These are phyloP conservation scores for Ascoidea rubescens DNA, from an alignment of 805 yeast genomes.

Conservation along the genomic window DNA sequence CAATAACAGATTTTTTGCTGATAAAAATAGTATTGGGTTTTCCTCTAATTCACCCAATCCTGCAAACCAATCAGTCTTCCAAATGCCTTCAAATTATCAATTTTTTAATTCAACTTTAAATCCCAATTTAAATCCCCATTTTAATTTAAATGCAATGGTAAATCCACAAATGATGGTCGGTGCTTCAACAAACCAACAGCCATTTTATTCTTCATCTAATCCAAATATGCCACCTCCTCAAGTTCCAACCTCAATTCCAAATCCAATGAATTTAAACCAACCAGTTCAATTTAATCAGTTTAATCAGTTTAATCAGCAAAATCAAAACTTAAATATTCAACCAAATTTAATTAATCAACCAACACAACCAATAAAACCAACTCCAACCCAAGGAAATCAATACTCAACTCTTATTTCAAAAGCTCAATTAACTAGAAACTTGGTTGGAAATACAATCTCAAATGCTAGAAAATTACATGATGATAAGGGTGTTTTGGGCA, in stretches of 20 bases:
- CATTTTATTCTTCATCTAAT: not conserved
- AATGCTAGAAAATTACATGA: conserved; percentile 25
- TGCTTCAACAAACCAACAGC: not conserved
- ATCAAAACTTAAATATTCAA: too few species aligned
- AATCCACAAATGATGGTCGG: too few species aligned
- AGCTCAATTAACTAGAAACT: conserved; percentile 19
- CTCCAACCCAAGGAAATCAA: not conserved
- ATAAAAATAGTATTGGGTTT: not conserved
- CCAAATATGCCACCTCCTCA: not conserved
- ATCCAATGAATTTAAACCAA: too few species aligned
- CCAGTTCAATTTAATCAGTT: too few species aligned
- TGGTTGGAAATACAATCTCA: conserved; percentile 25
- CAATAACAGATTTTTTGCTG: not conserved
- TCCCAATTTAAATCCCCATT: not conserved
- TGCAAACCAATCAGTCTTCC: too few species aligned
- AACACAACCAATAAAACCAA: not conserved
- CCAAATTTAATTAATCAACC: too few species aligned
- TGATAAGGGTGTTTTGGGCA: conserved; percentile 20
- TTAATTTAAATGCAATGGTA: too few species aligned
- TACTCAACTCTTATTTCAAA: not conserved
- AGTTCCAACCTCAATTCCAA: too few species aligned
- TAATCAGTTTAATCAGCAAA: not conserved
- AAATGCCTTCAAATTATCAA: too few species aligned
- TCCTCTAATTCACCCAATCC: too few species aligned
- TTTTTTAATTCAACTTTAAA: not conserved